These are phyloP conservation scores for Gremmenia infestans DNA, from an alignment of 2,329 filamentous ascomycete species.

Conservation along the genomic window DNA sequence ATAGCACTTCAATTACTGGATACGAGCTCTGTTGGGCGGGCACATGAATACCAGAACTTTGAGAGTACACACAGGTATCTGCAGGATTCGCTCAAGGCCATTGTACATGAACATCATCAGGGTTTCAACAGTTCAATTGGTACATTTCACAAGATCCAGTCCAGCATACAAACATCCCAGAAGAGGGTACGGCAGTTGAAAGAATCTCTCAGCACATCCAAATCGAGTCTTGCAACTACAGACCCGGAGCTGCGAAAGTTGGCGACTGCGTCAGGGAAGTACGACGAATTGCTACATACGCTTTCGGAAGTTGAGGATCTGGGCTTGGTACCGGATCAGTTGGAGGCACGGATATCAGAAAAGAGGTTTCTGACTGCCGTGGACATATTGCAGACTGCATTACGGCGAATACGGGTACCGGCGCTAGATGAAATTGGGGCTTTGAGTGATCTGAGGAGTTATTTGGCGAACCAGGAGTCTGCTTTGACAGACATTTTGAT, in stretches of 20 bases:
- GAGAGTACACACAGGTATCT: conserved; percentile 78
- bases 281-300: conserved; percentile 82
- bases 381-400: conserved; percentile 81
- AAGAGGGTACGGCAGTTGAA: conserved; percentile 77
- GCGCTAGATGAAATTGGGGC: conserved; percentile 91
- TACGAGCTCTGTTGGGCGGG: conserved; percentile 84
- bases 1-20: conserved; percentile 94
- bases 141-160: conserved; percentile 97
- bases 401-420: conserved; percentile 77
- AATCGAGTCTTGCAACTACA: conserved; percentile 73
- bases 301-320: conserved; percentile 83
- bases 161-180: conserved; percentile 85
- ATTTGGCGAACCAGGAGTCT: conserved; percentile 89
- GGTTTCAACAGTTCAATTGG: conserved; percentile 99
- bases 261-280: conserved; percentile 80
- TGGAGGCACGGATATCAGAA: conserved; percentile 92
- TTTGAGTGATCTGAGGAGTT: conserved; percentile 76
- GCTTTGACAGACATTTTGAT: conserved; percentile 88
- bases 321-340: conserved; percentile 80
- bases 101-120: conserved; percentile 98
- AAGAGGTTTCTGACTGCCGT: conserved; percentile 93
- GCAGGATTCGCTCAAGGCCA: conserved; percentile 87
- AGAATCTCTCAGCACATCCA: conserved; percentile 75
- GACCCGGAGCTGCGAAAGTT: conserved; percentile 90
- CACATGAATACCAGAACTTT: conserved; percentile 83